Evolutionary conservation across 345 rosid species (phyloP).

Genomic region (Populus davidiana): DNA sequence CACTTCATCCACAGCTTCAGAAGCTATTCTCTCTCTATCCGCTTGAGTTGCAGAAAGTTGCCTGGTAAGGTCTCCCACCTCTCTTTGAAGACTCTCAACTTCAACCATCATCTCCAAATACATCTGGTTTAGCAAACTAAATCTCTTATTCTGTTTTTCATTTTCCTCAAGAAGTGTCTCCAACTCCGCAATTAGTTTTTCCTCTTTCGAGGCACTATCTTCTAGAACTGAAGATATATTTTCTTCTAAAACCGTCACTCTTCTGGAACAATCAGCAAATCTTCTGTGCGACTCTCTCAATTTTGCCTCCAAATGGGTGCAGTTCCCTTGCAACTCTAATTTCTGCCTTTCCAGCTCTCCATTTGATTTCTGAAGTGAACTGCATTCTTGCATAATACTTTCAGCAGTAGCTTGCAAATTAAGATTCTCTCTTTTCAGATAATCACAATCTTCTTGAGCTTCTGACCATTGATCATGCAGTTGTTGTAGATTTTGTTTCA

Average conservation of each 20-base stretch:
- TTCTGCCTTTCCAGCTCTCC: slow-evolving; percentile 36
- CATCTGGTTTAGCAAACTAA: slow-evolving; percentile 31
- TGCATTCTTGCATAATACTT: slow-evolving; percentile 29
- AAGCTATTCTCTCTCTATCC: slow-evolving; percentile 37
- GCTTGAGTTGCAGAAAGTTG: slow-evolving; percentile 19
- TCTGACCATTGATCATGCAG: slow-evolving; percentile 24
- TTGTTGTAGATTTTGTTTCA: slow-evolving; percentile 22
- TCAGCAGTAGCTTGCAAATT: slow-evolving; percentile 26
- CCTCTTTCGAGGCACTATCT: slow-evolving; percentile 38
- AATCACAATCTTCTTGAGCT: slow-evolving; percentile 30
- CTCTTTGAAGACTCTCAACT: slow-evolving; percentile 39
- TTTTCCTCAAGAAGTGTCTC: slow-evolving; percentile 37
- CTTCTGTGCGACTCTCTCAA: slow-evolving; percentile 23
- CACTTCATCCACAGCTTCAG: slow-evolving; percentile 22
- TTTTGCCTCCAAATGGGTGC: slow-evolving; percentile 31
- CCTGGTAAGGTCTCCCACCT: slow-evolving; percentile 22
- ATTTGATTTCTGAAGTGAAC: slow-evolving; percentile 30
- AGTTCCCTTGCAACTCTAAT: slow-evolving; percentile 29
- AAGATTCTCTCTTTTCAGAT: slow-evolving; percentile 27
- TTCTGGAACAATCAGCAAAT: slow-evolving; percentile 30
- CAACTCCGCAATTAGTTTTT: slow-evolving; percentile 33
- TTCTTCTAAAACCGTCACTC: slow-evolving; percentile 34
- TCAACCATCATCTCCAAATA: slow-evolving; percentile 29
- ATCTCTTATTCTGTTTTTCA: slow-evolving; percentile 33
- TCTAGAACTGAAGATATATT: slow-evolving; percentile 37